Evolutionary conservation across 2,329 filamentous ascomycete species (phyloP).

Genomic region (Claviceps quebecensis): DNA sequence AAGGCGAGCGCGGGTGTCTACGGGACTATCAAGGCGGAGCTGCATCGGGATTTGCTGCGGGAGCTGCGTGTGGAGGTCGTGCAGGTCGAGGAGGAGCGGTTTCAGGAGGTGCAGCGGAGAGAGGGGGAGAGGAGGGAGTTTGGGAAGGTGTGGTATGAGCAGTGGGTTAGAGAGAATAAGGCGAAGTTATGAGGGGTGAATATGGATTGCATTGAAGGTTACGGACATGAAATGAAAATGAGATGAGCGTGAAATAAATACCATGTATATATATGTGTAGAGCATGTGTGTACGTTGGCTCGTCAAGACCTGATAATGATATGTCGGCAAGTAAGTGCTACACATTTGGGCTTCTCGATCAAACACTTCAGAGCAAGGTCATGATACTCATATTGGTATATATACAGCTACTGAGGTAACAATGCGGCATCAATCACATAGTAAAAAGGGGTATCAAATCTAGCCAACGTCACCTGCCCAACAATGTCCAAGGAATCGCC

Average conservation of each 20-base stretch:
- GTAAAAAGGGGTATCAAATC: constrained; percentile 11
- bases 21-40: constrained; percentile 57
- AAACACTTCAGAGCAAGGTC: no score
- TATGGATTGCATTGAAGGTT: no score
- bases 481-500: constrained; percentile 2
- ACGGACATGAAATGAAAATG: not conserved
- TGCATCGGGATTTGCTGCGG: constrained; percentile 53
- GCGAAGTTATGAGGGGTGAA: constrained; percentile 20
- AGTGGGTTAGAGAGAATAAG: constrained; percentile 30
- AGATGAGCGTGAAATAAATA: not conserved
- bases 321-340: not conserved
- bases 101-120: constrained; percentile 24
- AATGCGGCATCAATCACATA: not conserved
- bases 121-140: constrained; percentile 29
- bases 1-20: constrained; percentile 56
- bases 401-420: not conserved
- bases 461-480: constrained; percentile 5
- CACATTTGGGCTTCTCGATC: not conserved
- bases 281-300: not conserved
- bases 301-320: no score
- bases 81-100: constrained; percentile 35
- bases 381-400: no score
- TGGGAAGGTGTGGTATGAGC: constrained; percentile 32
- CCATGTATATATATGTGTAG: no score
- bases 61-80: constrained; percentile 39